Evolutionary conservation across 805 yeast species (phyloP).

Genomic region (Cephaloascus albidus): DNA sequence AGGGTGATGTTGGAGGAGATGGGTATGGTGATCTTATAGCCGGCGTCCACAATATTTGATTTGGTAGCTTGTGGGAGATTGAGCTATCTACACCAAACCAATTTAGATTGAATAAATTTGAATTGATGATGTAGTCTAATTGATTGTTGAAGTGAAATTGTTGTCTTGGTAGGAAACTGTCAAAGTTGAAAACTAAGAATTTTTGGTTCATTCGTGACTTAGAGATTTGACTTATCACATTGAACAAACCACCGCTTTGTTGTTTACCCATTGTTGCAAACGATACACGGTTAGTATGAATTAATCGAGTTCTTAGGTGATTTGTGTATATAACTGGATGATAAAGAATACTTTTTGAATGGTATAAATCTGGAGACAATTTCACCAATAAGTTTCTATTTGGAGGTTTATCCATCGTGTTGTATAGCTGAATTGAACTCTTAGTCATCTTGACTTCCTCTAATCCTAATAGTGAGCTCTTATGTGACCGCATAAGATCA

Average conservation of each 20-base stretch:
- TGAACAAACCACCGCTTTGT: background rate
- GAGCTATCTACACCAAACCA: background rate
- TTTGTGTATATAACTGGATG: background rate
- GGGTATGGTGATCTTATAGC: background rate
- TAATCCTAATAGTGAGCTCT: background rate
- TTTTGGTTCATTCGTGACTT: background rate
- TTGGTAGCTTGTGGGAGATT: background rate
- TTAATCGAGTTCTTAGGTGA: background rate
- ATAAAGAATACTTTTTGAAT: background rate
- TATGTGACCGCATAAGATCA: background rate
- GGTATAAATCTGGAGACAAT: background rate
- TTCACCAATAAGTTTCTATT: background rate
- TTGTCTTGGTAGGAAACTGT: too few relatives aligned
- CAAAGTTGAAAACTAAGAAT: background rate
- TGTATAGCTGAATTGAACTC: background rate
- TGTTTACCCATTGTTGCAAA: background rate
- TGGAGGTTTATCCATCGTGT: background rate
- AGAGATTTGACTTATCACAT: background rate
- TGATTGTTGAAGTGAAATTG: too few relatives aligned
- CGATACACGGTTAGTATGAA: background rate
- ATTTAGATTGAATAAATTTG: background rate
- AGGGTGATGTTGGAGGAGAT: background rate
- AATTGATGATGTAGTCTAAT: background rate
- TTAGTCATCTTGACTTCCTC: background rate
- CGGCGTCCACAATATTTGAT: background rate